Percentiles rank a stretch among this genome's conserved stretches.
These are phyloP conservation scores for Bromus sterilis DNA, from an alignment of 176 grass and related monocot genomes.

Conservation along the genomic window DNA sequence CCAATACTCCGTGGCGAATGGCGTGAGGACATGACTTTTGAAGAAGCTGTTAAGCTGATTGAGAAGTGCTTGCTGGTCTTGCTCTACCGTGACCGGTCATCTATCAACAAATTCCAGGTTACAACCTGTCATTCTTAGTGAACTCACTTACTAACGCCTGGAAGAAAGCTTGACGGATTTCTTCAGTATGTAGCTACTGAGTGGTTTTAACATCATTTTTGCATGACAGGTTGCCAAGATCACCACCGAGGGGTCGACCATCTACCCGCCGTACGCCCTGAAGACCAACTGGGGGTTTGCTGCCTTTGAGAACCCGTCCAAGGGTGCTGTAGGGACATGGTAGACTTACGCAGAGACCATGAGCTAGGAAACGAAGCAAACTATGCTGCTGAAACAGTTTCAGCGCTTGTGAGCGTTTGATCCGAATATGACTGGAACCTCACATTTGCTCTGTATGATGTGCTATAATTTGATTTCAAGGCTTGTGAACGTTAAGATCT, in stretches of 20 bases:
- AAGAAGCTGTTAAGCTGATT: constrained; percentile 95
- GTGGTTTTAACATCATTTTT: not conserved
- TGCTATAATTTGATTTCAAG: not conserved
- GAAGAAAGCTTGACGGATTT: not conserved
- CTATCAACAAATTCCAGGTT: constrained; percentile 99
- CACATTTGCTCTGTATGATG: constrained; percentile 30
- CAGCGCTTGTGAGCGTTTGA: not conserved
- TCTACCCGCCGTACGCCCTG: constrained; percentile 70
- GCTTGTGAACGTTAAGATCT: constrained; percentile 2
- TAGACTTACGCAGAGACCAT: constrained; percentile 18
- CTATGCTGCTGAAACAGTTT: not conserved
- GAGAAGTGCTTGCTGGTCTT: constrained; percentile 95
- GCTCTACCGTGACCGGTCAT: constrained; percentile 90
- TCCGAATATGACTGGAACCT: constrained; percentile 1
- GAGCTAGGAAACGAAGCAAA: constrained; percentile 5
- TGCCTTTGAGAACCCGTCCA: constrained; percentile 72
- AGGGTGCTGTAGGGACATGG: constrained; percentile 88
- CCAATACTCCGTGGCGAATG: constrained; percentile 93
- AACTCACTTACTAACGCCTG: not conserved
- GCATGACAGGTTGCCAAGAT: constrained; percentile 58
- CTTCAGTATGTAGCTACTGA: not conserved
- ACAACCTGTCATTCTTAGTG: not conserved
- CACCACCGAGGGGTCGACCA: constrained; percentile 49
- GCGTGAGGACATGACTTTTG: constrained; percentile 90
- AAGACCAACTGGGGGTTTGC: constrained; percentile 82